Percentiles rank a stretch among this genome's conserved stretches.
Evolutionary conservation across 1,284 basidiomycete species (phyloP).

Genomic region (Naganishia liquefaciens): DNA sequence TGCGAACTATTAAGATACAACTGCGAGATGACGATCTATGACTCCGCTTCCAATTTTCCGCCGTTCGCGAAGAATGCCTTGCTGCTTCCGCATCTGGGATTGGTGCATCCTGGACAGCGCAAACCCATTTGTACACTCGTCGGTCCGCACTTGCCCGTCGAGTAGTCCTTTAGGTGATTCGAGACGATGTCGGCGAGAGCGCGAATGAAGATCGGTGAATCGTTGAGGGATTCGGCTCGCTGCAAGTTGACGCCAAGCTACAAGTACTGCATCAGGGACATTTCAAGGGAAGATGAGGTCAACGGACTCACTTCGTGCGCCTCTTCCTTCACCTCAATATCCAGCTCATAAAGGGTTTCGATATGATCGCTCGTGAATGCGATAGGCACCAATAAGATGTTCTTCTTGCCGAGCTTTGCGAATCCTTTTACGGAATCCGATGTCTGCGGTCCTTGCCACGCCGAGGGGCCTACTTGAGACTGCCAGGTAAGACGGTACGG

Average conservation of each 20-base stretch:
- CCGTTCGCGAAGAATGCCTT: conserved; percentile 82
- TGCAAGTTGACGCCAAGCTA: conserved; percentile 88
- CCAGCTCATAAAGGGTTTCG: conserved; percentile 96
- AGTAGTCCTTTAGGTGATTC: conserved; percentile 72
- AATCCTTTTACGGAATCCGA: conserved; percentile 88
- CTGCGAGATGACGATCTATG: neutral
- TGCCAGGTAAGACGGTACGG: conserved; percentile 95
- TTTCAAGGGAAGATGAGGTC: neutral
- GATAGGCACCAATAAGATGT: conserved; percentile 87
- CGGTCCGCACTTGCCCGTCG: conserved; percentile 57
- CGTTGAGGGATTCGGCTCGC: conserved; percentile 94
- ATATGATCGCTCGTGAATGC: conserved; percentile 99
- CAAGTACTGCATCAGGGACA: conserved; percentile 16
- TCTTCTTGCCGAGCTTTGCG: conserved; percentile 82
- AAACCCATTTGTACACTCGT: conserved; percentile 79
- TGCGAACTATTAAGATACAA: neutral
- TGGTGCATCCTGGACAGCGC: conserved; percentile 91
- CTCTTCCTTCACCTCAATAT: conserved; percentile 90
- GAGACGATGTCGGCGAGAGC: conserved; percentile 89
- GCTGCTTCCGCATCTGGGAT: conserved; percentile 78
- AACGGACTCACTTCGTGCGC: conserved; percentile 74
- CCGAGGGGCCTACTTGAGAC: conserved; percentile 92
- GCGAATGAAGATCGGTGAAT: conserved; percentile 95
- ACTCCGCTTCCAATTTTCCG: conserved; percentile 42
- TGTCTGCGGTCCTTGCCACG: conserved; percentile 99